Conservation (phyloP, 2,329 filamentous ascomycete genomes). For the Chalaropsis thielavioides region DNA sequence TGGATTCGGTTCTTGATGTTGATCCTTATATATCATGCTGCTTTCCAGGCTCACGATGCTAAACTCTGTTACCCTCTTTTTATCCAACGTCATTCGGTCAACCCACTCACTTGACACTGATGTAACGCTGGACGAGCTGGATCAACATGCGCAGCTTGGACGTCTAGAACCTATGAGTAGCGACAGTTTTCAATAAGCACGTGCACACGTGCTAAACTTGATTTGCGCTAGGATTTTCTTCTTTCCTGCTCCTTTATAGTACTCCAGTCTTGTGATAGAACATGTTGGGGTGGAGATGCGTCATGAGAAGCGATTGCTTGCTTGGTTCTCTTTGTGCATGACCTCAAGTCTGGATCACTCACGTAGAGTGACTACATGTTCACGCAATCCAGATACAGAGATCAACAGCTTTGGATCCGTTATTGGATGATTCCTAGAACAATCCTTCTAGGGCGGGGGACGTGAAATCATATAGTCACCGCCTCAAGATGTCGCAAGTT, state of each 20-base stretch:
- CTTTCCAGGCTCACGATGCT: neutral
- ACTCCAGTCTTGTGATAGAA: neutral
- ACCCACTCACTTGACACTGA: neutral
- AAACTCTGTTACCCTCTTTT: neutral
- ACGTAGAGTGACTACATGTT: neutral
- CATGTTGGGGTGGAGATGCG: neutral
- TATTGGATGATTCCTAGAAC: neutral
- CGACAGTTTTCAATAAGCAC: neutral
- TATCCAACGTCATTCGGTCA: neutral
- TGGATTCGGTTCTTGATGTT: neutral
- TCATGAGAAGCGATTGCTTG: neutral
- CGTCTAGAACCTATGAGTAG: no score
- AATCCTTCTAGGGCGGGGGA: neutral
- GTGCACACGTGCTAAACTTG: neutral
- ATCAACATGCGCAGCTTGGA: neutral
- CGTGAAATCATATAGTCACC: neutral
- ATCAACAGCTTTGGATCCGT: neutral
- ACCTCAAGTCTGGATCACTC: neutral
- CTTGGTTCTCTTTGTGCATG: neutral
- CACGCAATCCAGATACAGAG: neutral
- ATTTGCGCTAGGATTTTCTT: constrained; percentile 1
- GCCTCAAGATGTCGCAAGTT: neutral
- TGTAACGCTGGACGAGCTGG: neutral
- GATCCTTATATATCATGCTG: neutral
- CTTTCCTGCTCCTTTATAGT: neutral